Conservation (phyloP, 768 basidiomycete genomes). For the Saitozyma sp. region DNA sequence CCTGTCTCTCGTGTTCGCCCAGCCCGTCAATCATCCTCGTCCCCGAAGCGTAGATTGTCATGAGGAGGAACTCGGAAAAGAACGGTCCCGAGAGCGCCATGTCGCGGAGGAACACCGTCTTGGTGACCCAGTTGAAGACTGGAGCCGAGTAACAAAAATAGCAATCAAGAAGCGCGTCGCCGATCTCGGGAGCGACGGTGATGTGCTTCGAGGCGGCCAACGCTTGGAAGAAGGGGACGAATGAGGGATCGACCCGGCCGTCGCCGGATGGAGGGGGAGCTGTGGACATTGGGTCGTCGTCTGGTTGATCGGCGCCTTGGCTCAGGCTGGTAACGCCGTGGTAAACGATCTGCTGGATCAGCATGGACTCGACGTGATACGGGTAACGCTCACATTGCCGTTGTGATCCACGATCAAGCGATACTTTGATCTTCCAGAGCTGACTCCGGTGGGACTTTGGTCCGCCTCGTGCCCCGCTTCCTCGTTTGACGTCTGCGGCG, state of each 20-base stretch:
- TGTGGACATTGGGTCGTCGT: background rate
- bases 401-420: slow-evolving; percentile 8
- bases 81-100: slow-evolving; percentile 17
- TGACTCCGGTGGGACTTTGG: too few relatives aligned
- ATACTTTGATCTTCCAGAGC: slow-evolving; percentile 2
- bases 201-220: slow-evolving; percentile 19
- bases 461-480: background rate
- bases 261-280: background rate
- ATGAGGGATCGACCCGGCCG: slow-evolving; percentile 3
- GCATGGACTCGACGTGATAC: too few relatives aligned
- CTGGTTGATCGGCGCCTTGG: slow-evolving; percentile 1
- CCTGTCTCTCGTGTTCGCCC: slow-evolving; percentile 7
- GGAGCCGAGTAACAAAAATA: slow-evolving; percentile 16
- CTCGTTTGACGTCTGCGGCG: background rate
- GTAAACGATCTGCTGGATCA: slow-evolving; percentile 8
- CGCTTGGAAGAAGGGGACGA: slow-evolving; percentile 19
- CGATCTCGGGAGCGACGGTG: slow-evolving; percentile 19
- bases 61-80: slow-evolving; percentile 21
- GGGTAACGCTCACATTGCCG: slow-evolving; percentile 9
- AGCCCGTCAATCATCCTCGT: slow-evolving; percentile 20
- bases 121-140: slow-evolving; percentile 9
- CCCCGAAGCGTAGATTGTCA: slow-evolving; percentile 15
- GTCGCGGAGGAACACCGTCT: slow-evolving; percentile 12
- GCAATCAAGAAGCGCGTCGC: slow-evolving; percentile 12
- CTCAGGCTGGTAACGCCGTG: slow-evolving; percentile 7